Evolutionary conservation across 1,284 basidiomycete genomes (phyloP).

Genomic region (Ceratobasidium sp.): DNA sequence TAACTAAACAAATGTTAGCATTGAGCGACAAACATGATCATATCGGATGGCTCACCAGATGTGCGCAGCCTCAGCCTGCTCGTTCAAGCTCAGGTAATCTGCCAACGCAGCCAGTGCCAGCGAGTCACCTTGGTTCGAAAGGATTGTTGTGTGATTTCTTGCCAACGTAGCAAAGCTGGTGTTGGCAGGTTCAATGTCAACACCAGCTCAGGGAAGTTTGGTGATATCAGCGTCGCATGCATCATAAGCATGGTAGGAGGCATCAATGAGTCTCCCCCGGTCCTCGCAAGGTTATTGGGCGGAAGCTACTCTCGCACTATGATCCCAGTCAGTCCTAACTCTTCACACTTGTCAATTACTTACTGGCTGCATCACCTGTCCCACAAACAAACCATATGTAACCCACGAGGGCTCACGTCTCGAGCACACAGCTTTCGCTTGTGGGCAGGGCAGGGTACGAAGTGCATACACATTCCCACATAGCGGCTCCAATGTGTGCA

Average conservation of each 20-base stretch:
- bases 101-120: constrained; percentile 87
- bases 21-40: constrained; percentile 3
- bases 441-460: too few relatives aligned
- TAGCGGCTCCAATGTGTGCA: too few relatives aligned
- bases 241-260: constrained; percentile 53
- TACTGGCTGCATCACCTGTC: constrained; percentile 77
- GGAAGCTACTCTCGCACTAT: constrained; percentile 80
- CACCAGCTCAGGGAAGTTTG: constrained; percentile 62
- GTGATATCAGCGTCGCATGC: constrained; percentile 66
- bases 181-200: constrained; percentile 59
- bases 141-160: constrained; percentile 86
- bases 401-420: constrained; percentile 75
- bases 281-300: constrained; percentile 58
- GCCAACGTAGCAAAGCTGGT: constrained; percentile 76
- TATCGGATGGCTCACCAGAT: constrained; percentile 67
- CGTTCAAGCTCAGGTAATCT: constrained; percentile 75
- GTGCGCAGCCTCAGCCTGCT: constrained; percentile 87
- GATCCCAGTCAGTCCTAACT: constrained; percentile 26
- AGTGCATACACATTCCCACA: too few relatives aligned
- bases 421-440: too few relatives aligned
- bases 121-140: constrained; percentile 72
- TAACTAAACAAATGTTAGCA: constrained; percentile 63
- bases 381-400: constrained; percentile 86
- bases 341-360: constrained; percentile 47
- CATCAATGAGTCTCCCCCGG: constrained; percentile 55